Evolutionary conservation across 495 filamentous ascomycete species (phyloP), one percentile per base, ranked within the genome.

Genomic region (Friedmanniomyces simplex): DNA sequence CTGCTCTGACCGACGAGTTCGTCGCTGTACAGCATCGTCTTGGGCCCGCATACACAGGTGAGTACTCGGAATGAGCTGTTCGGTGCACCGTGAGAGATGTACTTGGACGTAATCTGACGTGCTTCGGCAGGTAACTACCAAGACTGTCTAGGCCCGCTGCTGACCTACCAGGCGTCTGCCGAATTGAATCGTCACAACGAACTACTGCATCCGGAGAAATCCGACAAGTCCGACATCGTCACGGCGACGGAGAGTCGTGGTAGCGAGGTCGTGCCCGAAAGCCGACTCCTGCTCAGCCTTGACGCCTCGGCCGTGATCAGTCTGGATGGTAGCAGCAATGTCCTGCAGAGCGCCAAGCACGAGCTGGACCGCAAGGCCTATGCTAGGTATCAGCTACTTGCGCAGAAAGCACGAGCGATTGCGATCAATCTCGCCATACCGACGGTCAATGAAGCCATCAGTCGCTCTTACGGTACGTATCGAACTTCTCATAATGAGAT

Each of bases 81-180:
- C 28, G 4, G 10, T 32, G n/a, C 28, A 10, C 3, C 28, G 10
- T 32, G 10, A 10, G 28, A 10, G 39, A 43, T 13, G 14, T 5
- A 2, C 5, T 6, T 13, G 39, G 14, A 20, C 14, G 13, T n/a
- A 16, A 3, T 3, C 39, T 43, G 14, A 43, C 18, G 39, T 20
- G 5, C 14, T 43, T 3, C 39, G 14, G 3, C 39, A 43, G 39
- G 39, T 1, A 97, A 96, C 66, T 95, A 91, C 63, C 93, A 98
- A 68, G 93, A 98, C 67, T 90, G 89, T 59, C 76, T 98, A 21
- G 93, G 93, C 11, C 91, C 91, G 16, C 96, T 98, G 65, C 91
- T 96, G 66, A 98, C 93, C 0, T 98, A 97, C 67, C 84, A 84
- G 59, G 90, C 94, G n/a, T 96, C 94, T 24, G 91, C 93, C 18